These are phyloP conservation scores for Exobasidium cylindrosporum DNA, from an alignment of 1,284 basidiomycete genomes.

Conservation along the genomic window DNA sequence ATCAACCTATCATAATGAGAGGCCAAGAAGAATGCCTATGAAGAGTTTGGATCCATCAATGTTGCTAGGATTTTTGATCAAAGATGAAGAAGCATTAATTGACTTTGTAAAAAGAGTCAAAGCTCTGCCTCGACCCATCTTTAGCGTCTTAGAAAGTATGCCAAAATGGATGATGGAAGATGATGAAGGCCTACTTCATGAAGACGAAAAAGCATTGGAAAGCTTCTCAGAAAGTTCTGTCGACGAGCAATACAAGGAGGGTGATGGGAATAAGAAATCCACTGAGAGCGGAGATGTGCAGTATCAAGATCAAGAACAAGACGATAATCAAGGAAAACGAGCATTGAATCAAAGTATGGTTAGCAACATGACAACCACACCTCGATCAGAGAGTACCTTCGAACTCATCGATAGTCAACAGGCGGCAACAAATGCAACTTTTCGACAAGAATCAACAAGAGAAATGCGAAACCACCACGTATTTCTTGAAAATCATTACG, in stretches of 20 bases:
- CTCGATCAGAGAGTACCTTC: conserved; percentile 5
- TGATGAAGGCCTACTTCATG: conserved; percentile 74
- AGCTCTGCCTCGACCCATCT: conserved; percentile 48
- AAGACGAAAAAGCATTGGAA: conserved; percentile 65
- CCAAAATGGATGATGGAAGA: conserved; percentile 73
- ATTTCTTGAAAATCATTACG: not conserved
- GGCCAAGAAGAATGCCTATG: conserved; percentile 79
- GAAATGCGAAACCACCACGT: not conserved
- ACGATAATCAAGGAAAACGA: not conserved
- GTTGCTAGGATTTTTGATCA: conserved; percentile 86
- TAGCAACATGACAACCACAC: not conserved
- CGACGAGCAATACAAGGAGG: conserved; percentile 3
- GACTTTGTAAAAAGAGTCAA: conserved; percentile 69
- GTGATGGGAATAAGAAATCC: not conserved
- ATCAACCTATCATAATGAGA: conserved; percentile 87
- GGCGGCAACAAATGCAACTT: not conserved
- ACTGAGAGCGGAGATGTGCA: not conserved
- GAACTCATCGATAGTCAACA: conserved; percentile 12
- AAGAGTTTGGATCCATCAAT: conserved; percentile 92
- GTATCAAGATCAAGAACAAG: not conserved
- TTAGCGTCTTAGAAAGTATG: conserved; percentile 65
- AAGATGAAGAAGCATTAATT: conserved; percentile 75
- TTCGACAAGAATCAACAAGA: not conserved
- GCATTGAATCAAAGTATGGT: not conserved
- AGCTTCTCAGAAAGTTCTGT: conserved; percentile 38